Conservation (phyloP, 768 basidiomycete species). For the Rhizopogon salebrosus region DNA sequence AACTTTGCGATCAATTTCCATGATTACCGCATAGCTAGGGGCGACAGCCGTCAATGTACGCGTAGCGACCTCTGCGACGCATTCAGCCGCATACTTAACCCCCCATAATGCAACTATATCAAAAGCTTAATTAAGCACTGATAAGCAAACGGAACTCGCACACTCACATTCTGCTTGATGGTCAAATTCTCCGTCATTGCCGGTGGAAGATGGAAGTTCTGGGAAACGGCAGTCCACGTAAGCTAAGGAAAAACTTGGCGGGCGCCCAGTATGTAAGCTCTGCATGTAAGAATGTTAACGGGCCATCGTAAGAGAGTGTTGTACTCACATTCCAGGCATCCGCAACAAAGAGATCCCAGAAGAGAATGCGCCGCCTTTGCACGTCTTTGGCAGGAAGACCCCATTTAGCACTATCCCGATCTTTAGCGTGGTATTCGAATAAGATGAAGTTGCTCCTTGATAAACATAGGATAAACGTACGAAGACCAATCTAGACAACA, state of each 20-base stretch:
- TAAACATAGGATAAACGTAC: slow-evolving; percentile 37
- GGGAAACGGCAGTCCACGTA: slow-evolving; percentile 69
- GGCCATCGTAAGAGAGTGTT: not conserved
- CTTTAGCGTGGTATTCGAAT: slow-evolving; percentile 20
- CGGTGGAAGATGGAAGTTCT: slow-evolving; percentile 14
- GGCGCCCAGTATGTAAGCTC: slow-evolving; percentile 68
- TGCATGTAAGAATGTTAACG: slow-evolving; percentile 23
- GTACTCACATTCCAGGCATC: slow-evolving; percentile 60
- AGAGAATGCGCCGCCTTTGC: slow-evolving; percentile 58
- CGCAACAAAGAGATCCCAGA: slow-evolving; percentile 75
- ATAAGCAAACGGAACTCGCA: slow-evolving; percentile 3
- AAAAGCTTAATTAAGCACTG: slow-evolving; percentile 1
- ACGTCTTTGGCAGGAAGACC: slow-evolving; percentile 57
- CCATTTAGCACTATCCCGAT: slow-evolving; percentile 66
- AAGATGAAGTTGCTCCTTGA: slow-evolving; percentile 4
- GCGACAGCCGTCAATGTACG: slow-evolving; percentile 60
- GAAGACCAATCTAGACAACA: slow-evolving; percentile 53
- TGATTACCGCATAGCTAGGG: slow-evolving; percentile 58
- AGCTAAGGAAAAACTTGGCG: slow-evolving; percentile 59
- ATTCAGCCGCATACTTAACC: slow-evolving; percentile 60
- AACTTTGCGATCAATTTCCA: slow-evolving; percentile 65
- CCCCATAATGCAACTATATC: slow-evolving; percentile 53
- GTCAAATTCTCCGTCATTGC: slow-evolving; percentile 15
- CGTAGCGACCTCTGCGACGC: slow-evolving; percentile 57
- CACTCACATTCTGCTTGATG: slow-evolving; percentile 21